phyloP scores from a whole-genome alignment of 306 rosid species.

The Fagus sylvatica region DNA sequence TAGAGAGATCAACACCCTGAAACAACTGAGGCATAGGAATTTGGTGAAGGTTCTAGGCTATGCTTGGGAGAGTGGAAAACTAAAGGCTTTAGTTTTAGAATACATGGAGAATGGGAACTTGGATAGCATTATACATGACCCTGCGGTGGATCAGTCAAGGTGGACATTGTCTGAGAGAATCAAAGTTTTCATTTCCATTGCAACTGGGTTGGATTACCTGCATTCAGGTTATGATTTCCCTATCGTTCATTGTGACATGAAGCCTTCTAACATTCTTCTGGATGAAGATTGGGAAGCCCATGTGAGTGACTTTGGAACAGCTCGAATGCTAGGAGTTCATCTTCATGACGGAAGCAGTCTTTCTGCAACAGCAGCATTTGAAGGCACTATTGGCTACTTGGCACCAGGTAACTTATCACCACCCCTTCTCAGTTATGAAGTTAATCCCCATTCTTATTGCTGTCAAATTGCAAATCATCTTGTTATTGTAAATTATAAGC shows the following conservation, averaged over 20 bases:
- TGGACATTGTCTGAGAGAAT: slow-evolving; percentile 65
- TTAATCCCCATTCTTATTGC: neutral
- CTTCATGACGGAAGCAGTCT: slow-evolving; percentile 50
- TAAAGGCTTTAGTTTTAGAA: slow-evolving; percentile 78
- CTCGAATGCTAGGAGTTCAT: slow-evolving; percentile 81
- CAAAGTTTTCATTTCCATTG: slow-evolving; percentile 56
- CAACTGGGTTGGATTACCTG: slow-evolving; percentile 76
- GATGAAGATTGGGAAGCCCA: slow-evolving; percentile 76
- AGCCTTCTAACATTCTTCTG: slow-evolving; percentile 84
- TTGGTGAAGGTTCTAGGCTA: slow-evolving; percentile 81
- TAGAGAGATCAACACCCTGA: slow-evolving; percentile 65
- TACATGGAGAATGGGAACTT: slow-evolving; percentile 84
- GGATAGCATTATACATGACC: slow-evolving; percentile 63
- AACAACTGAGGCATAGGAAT: slow-evolving; percentile 81
- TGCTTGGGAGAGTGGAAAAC: slow-evolving; percentile 82
- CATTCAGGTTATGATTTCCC: slow-evolving; percentile 75
- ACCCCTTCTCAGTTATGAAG: slow-evolving; percentile 4
- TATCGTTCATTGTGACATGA: slow-evolving; percentile 80
- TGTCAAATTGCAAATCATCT: neutral
- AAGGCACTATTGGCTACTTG: slow-evolving; percentile 82
- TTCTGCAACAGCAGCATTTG: slow-evolving; percentile 63
- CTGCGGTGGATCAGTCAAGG: slow-evolving; percentile 40
- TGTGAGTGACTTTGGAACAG: slow-evolving; percentile 93
- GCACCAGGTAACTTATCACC: slow-evolving; percentile 70
- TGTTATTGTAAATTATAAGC: no score